phyloP scores from a whole-genome alignment of 768 basidiomycete genomes.

The Candolleomyces eurysporus region DNA sequence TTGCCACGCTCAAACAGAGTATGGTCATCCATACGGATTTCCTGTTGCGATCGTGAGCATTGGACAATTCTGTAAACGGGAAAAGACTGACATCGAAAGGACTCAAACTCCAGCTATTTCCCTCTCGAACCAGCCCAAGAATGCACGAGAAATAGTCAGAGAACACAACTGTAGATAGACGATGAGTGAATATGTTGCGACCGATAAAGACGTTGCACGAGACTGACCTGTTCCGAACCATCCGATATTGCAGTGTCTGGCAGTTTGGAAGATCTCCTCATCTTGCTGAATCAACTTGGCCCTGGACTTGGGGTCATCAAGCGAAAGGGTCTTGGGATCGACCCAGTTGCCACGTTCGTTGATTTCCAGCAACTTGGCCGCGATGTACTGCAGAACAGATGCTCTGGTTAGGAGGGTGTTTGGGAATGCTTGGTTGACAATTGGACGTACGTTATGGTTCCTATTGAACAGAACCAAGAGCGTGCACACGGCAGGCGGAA shows the following conservation, averaged over 20 bases:
- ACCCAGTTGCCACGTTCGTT: slow-evolving; percentile 70
- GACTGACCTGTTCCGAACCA: slow-evolving; percentile 66
- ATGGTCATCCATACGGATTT: slow-evolving; percentile 64
- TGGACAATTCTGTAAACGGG: not conserved
- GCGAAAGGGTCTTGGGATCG: slow-evolving; percentile 49
- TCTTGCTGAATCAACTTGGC: slow-evolving; percentile 51
- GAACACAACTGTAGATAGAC: slow-evolving; percentile 50
- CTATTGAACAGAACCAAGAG: slow-evolving; percentile 85
- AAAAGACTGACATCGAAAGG: slow-evolving; percentile 59
- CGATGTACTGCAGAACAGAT: slow-evolving; percentile 60
- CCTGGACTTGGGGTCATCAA: slow-evolving; percentile 31
- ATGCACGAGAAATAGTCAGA: slow-evolving; percentile 83
- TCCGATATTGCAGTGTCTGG: slow-evolving; percentile 72
- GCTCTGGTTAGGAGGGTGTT: not conserved
- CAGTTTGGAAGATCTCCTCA: slow-evolving; percentile 82
- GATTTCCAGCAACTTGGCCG: slow-evolving; percentile 70
- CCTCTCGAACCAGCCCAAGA: slow-evolving; percentile 72
- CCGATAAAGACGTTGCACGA: slow-evolving; percentile 4
- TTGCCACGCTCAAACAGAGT: slow-evolving; percentile 73
- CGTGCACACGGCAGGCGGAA: slow-evolving; percentile 75
- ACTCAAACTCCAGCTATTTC: slow-evolving; percentile 73
- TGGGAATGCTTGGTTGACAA: not conserved
- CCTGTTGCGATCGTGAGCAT: slow-evolving; percentile 32
- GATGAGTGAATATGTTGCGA: not conserved
- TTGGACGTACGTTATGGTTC: slow-evolving; percentile 74